These are phyloP conservation scores for Silene conica DNA, from an alignment of 148 eudicot genomes.

Conservation along the genomic window DNA sequence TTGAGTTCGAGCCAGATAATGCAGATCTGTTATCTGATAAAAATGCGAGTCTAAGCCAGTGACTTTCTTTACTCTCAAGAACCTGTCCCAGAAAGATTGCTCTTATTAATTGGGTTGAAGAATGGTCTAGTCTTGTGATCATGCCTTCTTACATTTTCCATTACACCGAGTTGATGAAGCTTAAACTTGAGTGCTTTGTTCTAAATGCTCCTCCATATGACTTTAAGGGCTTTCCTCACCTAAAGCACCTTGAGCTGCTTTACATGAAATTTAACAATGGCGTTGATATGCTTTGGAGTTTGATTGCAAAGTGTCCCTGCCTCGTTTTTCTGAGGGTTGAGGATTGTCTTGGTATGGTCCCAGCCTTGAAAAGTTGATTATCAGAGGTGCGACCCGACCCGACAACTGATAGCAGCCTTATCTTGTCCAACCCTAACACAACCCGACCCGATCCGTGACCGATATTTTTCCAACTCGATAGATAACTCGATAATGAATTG, in stretches of 20 bases:
- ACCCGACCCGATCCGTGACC: too few species aligned
- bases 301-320: neutral
- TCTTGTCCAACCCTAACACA: too few species aligned
- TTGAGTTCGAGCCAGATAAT: too few species aligned
- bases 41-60: too few species aligned
- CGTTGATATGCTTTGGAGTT: neutral
- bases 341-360: neutral
- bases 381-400: too few species aligned
- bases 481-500: too few species aligned
- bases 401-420: too few species aligned
- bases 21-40: too few species aligned
- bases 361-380: neutral
- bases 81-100: neutral
- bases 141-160: neutral
- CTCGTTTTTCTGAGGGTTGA: neutral
- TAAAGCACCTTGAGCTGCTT: neutral
- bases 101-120: neutral
- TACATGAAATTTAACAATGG: neutral
- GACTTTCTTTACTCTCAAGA: constrained; percentile 5
- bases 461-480: too few species aligned
- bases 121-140: neutral
- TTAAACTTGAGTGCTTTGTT: neutral
- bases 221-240: neutral
- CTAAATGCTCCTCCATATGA: neutral
- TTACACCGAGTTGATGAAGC: constrained; percentile 4